phyloP scores from a whole-genome alignment of 139 green algal genomes.

The Yamagishiella unicocca region DNA sequence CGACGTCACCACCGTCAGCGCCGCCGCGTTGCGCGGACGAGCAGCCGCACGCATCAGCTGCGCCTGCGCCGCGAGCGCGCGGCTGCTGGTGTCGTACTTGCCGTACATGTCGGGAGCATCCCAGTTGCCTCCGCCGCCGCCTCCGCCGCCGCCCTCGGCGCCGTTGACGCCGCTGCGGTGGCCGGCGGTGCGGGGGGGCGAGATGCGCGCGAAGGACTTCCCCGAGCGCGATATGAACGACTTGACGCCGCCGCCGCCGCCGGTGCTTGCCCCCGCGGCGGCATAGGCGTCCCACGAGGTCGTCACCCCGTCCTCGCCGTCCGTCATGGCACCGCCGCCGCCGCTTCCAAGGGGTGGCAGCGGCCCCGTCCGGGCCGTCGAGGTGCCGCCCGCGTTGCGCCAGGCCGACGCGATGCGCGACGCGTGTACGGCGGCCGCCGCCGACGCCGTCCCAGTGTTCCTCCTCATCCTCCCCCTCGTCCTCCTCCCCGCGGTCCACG shows the following conservation, averaged over 20 bases:
- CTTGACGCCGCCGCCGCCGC: background rate
- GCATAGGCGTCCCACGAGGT: background rate
- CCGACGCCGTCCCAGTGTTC: constrained; percentile 24
- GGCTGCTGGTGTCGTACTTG: constrained; percentile 38
- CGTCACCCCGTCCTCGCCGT: background rate
- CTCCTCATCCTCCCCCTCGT: too few relatives aligned
- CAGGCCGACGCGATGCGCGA: constrained; percentile 7
- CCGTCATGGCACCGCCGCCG: background rate
- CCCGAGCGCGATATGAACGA: background rate
- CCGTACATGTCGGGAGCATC: background rate
- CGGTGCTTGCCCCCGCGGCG: background rate
- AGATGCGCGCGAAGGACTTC: background rate
- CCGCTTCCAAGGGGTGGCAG: background rate
- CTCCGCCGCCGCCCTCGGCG: too few relatives aligned
- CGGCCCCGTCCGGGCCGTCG: background rate
- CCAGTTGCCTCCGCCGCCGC: background rate
- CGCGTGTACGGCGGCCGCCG: background rate
- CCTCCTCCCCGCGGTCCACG: background rate
- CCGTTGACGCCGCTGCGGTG: background rate
- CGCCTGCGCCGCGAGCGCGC: constrained; percentile 37
- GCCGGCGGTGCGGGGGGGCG: background rate
- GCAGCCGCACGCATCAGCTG: constrained; percentile 3
- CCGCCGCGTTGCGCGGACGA: background rate
- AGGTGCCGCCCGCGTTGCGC: background rate
- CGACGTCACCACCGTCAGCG: background rate